Evolutionary conservation across 2,329 filamentous ascomycete genomes (phyloP), one percentile per base, ranked within the genome.

Genomic region (Elsinoe necatrix): DNA sequence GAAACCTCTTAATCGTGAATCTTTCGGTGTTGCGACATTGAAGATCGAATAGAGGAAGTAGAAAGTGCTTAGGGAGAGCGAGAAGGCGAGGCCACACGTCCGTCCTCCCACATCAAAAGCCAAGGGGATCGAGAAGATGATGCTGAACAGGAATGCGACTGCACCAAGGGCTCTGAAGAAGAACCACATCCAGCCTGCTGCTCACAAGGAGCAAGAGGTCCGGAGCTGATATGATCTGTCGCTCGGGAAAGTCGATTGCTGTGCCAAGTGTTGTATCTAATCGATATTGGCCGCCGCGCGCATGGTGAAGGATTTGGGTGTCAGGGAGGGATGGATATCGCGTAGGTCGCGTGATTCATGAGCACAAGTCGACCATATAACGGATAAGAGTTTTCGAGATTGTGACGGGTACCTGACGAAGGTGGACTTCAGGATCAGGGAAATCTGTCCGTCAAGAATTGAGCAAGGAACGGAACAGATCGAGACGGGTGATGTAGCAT

Each of bases 81-180:
- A 96, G 76, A 95, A 97, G 61, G 90, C 92, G 67, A 98, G 80
- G 59, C 93, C 93, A 68, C 90, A 95, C 65, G 93, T 91, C 67
- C 89, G 85, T 61, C 93, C 93, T 69, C 93, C 93, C 67, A 97
- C 92, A 81, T 98, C 93, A 76, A 97, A 97, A 67, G 92, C 89
- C 69, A 98, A 85, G 60, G 93, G 93, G 69, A 98, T 93, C 61
- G 90, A 95, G 69, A 97, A 87, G 68, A 97, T 84, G 71, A 96
- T 90, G 74, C 87, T 87, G 73, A 91, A 80, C 66, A 97, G 84
- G 75, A 96, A 97, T 73, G 89, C 74, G 69, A 85, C 79, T 74
- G 89, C 89, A 68, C 89, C 89, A 65, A 91, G 69, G 70, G 86
- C 80, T 70, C 86, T 85, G 72, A 91, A 83, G 72, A 92, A 79